A percentile compares a stretch with the other conserved stretches of the same genome.
Evolutionary conservation across 2,329 filamentous ascomycete species (phyloP).

Genomic region (Fusarium cyanostomum): DNA sequence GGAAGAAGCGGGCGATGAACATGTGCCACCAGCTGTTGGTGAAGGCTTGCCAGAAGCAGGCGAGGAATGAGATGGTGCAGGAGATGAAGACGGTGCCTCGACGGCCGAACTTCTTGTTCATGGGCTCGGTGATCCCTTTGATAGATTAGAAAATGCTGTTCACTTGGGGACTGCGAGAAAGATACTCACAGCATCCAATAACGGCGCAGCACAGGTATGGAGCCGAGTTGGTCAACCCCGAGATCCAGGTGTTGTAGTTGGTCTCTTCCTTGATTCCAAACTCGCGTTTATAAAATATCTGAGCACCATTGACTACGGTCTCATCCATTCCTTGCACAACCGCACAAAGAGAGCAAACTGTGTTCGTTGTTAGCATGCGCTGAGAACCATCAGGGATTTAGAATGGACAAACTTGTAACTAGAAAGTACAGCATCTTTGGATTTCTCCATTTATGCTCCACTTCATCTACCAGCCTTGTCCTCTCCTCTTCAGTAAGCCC

Average conservation of each 20-base stretch:
- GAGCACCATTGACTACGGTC: conserved; percentile 69
- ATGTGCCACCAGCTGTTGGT: conserved; percentile 66
- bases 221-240: conserved; percentile 68
- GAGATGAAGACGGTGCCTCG: conserved; percentile 77
- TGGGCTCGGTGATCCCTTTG: conserved; percentile 65
- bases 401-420: conserved; percentile 57
- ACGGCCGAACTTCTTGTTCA: conserved; percentile 76
- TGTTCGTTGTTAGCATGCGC: not conserved
- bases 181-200: conserved; percentile 70
- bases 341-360: conserved; percentile 69
- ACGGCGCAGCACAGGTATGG: conserved; percentile 74
- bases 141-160: not conserved
- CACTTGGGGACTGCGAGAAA: too few species aligned
- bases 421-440: conserved; percentile 72
- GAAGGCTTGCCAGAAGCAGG: conserved; percentile 60
- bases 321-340: conserved; percentile 71
- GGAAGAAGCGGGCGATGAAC: conserved; percentile 46
- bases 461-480: conserved; percentile 66
- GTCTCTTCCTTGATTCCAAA: conserved; percentile 68
- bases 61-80: conserved; percentile 67
- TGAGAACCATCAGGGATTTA: conserved; percentile 18
- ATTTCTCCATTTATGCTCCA: conserved; percentile 74
- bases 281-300: conserved; percentile 69
- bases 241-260: conserved; percentile 63
- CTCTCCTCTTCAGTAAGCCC: conserved; percentile 68